Evolutionary conservation across 1,284 basidiomycete genomes (phyloP).

Genomic region (Naganishia albida): DNA sequence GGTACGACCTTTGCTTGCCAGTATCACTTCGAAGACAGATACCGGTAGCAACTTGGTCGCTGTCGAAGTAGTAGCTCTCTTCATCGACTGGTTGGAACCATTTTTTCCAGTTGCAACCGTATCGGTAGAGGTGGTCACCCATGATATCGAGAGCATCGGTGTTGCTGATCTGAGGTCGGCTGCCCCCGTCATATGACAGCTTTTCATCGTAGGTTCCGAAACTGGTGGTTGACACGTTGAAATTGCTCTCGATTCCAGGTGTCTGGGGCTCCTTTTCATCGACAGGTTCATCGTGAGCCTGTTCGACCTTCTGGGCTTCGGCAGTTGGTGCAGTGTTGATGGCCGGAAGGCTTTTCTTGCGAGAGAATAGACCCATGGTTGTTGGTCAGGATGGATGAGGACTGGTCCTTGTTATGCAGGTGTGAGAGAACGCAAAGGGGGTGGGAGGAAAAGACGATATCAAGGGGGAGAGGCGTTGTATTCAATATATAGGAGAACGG

Average conservation of each 20-base stretch:
- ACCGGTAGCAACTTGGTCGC: slow-evolving; percentile 39
- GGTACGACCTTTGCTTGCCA: slow-evolving; percentile 45
- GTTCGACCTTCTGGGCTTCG: neutral
- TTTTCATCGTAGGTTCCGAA: slow-evolving; percentile 14
- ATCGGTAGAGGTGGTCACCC: slow-evolving; percentile 48
- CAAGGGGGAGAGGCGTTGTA: too few relatives aligned
- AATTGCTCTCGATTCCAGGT: slow-evolving; percentile 18
- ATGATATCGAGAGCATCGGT: slow-evolving; percentile 47
- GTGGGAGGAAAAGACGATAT: too few relatives aligned
- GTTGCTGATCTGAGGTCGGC: slow-evolving; percentile 9
- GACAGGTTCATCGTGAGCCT: neutral
- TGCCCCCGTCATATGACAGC: neutral
- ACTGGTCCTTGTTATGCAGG: too few relatives aligned
- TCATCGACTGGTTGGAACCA: slow-evolving; percentile 45
- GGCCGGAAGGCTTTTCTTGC: slow-evolving; percentile 37
- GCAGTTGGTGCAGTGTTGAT: slow-evolving; percentile 29
- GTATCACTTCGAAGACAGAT: slow-evolving; percentile 44
- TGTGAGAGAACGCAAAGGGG: too few relatives aligned
- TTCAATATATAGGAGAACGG: too few relatives aligned
- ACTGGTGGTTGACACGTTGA: slow-evolving; percentile 14
- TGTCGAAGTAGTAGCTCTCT: slow-evolving; percentile 32
- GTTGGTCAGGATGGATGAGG: neutral
- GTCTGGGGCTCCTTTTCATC: slow-evolving; percentile 1
- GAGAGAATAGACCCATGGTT: slow-evolving; percentile 39
- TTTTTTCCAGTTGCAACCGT: slow-evolving; percentile 45